Conservation (phyloP, 1,284 basidiomycete species). For the Pseudozyma sp. region DNA sequence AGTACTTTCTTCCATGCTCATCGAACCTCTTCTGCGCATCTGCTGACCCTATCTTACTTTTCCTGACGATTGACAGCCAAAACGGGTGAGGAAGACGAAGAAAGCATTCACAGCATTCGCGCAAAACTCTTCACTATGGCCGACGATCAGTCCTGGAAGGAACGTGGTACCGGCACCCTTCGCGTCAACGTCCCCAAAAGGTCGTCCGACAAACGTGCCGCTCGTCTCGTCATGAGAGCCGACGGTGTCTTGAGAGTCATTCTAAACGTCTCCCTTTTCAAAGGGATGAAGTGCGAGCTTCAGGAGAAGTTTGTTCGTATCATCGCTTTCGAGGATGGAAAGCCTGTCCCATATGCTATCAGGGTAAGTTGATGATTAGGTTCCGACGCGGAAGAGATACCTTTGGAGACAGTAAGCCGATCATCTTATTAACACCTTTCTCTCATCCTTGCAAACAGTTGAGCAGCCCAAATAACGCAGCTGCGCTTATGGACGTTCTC, state of each 20-base stretch:
- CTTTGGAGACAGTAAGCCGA: not conserved
- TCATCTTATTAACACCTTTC: too few relatives aligned
- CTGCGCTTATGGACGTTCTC: slow-evolving; percentile 50
- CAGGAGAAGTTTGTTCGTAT: slow-evolving; percentile 72
- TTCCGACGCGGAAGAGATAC: not conserved
- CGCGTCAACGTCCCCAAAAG: slow-evolving; percentile 78
- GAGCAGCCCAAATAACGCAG: slow-evolving; percentile 51
- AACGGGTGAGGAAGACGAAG: slow-evolving; percentile 93
- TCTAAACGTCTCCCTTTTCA: slow-evolving; percentile 86
- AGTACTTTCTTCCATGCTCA: slow-evolving; percentile 6
- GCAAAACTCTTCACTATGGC: slow-evolving; percentile 83
- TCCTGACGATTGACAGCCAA: slow-evolving; percentile 73
- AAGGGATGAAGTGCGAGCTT: slow-evolving; percentile 82
- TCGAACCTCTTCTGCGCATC: too few relatives aligned
- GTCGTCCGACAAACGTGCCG: slow-evolving; percentile 75
- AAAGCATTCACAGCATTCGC: slow-evolving; percentile 83
- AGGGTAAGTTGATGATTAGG: slow-evolving; percentile 39
- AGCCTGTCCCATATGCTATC: slow-evolving; percentile 62
- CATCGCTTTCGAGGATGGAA: slow-evolving; percentile 62
- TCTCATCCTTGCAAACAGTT: too few relatives aligned
- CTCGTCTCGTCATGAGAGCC: slow-evolving; percentile 92
- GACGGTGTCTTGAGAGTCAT: slow-evolving; percentile 88
- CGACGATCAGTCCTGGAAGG: slow-evolving; percentile 80
- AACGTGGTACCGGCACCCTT: slow-evolving; percentile 84
- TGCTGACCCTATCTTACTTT: not conserved